Evolutionary conservation across 768 basidiomycete species (phyloP), one percentile per base, ranked within the genome.

Genomic region (Ramaria rubella): DNA sequence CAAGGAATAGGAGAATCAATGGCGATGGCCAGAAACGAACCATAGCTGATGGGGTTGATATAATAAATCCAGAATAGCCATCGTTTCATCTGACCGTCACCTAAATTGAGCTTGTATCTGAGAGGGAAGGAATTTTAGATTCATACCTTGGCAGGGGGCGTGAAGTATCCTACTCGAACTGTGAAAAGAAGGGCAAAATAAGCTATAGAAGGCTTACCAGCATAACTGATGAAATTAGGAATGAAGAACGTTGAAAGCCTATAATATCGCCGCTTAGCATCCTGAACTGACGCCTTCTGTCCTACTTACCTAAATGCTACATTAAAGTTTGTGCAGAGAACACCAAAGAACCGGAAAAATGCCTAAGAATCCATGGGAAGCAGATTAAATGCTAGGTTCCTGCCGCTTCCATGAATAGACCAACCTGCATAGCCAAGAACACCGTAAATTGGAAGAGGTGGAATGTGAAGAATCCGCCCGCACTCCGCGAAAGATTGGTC

Each of bases 21-120:
- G 21, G 11, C 24, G 5, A 23, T 9, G 40, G 30, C 19, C 29
- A n/a, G 19, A 11, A 1, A 58, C 73, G 56, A 64, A 81, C 80
- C 83, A 71, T 89, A 92, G 1, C 80, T 70, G 50, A 93, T 69
- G 0, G 92, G 92, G 63, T 94, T 85, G 58, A 91, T 65, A 68
- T 92, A 92, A 72, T 79, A 88, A 29, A 91, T 84, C 90, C 90
- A 93, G 73, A 89, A 90, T 8, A 93, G 66, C 86, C 86, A 91
- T 42, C 83, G 73, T 66, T 89, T 86, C 86, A 89, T 87, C 59
- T 77, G 73, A 60, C 75, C 74, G 6, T 80, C 77, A 0, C 85
- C 85, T 58, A 89, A 80, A 51, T 83, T 78, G 65, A 54, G 36
- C 40, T 19, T 6, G 14, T 21, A 2, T 42, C 17, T n/a, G n/a